Conservation (phyloP, 169 alveolate species). For the Plasmodium coatneyi region DNA sequence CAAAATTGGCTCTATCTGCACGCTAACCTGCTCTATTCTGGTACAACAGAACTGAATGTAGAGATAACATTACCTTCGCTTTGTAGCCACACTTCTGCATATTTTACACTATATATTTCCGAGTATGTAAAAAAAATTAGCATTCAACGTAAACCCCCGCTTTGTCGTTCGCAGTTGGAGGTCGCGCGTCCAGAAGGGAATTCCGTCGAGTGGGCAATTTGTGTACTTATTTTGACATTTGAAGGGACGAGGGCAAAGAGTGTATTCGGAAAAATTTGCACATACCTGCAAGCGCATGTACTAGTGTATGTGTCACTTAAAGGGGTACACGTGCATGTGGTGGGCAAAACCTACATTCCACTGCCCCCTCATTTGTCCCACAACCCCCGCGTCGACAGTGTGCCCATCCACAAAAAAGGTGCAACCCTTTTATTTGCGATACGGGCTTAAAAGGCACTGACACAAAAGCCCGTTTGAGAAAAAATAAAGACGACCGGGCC, state of each 20-base stretch:
- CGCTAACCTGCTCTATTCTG: neutral
- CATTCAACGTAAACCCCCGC: neutral
- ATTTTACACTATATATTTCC: neutral
- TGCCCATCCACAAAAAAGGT: neutral
- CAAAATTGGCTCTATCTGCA: neutral
- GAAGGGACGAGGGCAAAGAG: neutral
- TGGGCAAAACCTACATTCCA: neutral
- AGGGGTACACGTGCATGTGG: neutral
- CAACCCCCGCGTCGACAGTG: neutral
- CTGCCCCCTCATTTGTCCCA: neutral
- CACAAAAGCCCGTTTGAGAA: neutral
- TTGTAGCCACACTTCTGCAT: neutral
- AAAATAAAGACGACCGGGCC: neutral
- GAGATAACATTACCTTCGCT: neutral
- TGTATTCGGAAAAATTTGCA: neutral
- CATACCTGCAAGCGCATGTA: neutral
- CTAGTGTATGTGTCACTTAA: neutral
- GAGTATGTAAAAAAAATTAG: neutral
- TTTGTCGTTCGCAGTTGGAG: neutral
- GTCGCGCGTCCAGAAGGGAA: neutral
- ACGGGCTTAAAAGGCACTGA: neutral
- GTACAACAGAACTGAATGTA: neutral
- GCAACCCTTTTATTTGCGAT: neutral
- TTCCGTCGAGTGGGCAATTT: neutral
- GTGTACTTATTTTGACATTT: neutral